phyloP scores from a whole-genome alignment of 768 basidiomycete species.

The Panus rudis region DNA sequence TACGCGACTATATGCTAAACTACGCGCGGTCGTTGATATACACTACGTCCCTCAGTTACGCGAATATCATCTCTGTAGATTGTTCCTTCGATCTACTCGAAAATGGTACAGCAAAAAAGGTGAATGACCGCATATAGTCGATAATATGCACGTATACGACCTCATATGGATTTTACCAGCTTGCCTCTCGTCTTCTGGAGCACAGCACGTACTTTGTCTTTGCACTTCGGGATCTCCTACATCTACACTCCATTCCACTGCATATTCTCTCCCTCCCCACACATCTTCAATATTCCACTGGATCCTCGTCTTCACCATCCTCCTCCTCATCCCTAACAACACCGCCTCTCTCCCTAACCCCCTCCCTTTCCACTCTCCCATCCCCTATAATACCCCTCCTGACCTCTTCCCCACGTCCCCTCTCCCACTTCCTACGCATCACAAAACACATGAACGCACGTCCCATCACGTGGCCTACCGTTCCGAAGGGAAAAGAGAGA shows the following conservation, averaged over 20 bases:
- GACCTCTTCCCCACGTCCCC: constrained; percentile 66
- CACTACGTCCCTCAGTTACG: constrained; percentile 77
- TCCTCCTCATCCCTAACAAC: constrained; percentile 19
- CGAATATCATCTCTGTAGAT: constrained; percentile 68
- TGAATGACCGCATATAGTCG: constrained; percentile 23
- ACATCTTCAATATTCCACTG: too few relatives aligned
- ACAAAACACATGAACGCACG: constrained; percentile 52
- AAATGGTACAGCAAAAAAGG: constrained; percentile 56
- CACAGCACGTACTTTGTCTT: constrained; percentile 35
- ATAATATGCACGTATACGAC: constrained; percentile 16
- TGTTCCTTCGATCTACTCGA: constrained; percentile 77
- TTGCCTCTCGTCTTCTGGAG: constrained; percentile 20
- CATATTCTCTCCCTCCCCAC: constrained; percentile 25
- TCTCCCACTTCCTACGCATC: constrained; percentile 57
- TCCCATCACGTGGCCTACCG: constrained; percentile 83
- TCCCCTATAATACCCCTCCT: constrained; percentile 85
- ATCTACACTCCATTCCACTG: constrained; percentile 17
- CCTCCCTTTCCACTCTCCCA: constrained; percentile 22
- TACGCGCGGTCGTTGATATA: constrained; percentile 90
- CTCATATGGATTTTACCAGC: constrained; percentile 19
- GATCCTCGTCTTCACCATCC: too few relatives aligned
- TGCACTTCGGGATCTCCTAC: constrained; percentile 23
- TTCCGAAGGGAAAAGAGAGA: constrained; percentile 78
- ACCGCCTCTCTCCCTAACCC: constrained; percentile 16
- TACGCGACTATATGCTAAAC: constrained; percentile 83